Base-by-base conservation (phyloP, 1,284 basidiomycete species). In the Moniliella sp. region DNA sequence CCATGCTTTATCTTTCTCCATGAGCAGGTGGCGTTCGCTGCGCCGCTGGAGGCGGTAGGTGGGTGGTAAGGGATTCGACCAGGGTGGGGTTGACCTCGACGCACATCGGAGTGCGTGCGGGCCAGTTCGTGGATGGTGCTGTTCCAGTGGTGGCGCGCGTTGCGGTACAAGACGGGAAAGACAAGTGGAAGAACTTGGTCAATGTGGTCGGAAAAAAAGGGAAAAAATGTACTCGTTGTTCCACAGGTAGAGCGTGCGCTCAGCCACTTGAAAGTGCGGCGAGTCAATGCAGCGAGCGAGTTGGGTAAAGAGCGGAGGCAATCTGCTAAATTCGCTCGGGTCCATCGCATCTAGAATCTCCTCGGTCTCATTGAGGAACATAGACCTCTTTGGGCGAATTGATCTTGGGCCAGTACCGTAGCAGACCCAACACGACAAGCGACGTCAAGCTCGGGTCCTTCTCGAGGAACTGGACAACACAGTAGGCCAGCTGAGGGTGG, bases 301-400 rank as follows among this genome's bases (percentile, higher is more conserved):
- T 62, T 97, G 91, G 43, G 77, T 76, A 71, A 97, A 99, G 31
- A 97, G 68, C 1, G 81, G 75, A 64, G 91, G 79, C 45, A 97
- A 81, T 70, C 94, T 97, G 62, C 77, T 77, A 66, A 97, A 99
- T 63, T 97, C 88, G 38, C 70, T 71, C 5, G 84, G 82, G 61
- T 97, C 88, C 50, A 94, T 94, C 35, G 97, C 91, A 62, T 99
- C 91, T 40, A 99, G 66, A 12, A 99, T 82, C 66, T 99, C 91
- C 63, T 99, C 91, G 37, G 97, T 83, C 67, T 99, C 91, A 65
- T 94, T 97, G 44, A 99, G 69, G 67, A 83, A 97, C 91, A 99
- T 97, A n/a, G 64, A 97, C 91, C 62, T 97, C 91, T 65, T 99
- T 99, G n/a, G 84, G 86, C 29, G 82, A 88, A 64, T 97, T 97